These are phyloP conservation scores for Coelastrella sp. DNA, from an alignment of 139 green algal genomes.

Conservation along the genomic window DNA sequence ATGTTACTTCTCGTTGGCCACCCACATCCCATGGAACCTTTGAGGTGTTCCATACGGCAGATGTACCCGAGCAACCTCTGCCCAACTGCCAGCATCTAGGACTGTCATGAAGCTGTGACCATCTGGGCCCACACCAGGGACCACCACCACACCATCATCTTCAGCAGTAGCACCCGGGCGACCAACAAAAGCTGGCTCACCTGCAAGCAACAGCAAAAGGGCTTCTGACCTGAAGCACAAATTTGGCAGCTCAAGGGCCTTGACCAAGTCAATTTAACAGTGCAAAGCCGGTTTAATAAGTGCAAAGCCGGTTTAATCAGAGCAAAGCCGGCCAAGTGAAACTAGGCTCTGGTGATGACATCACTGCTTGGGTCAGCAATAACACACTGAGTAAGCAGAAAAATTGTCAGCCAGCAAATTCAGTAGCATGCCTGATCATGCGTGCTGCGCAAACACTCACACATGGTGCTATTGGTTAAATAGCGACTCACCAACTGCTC, in stretches of 20 bases:
- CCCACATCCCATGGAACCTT: conserved; percentile 80
- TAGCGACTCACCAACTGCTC: background rate
- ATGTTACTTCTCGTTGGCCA: conserved; percentile 19
- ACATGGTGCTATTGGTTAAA: no score
- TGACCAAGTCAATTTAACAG: no score
- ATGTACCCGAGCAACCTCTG: conserved; percentile 68
- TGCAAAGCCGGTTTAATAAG: no score
- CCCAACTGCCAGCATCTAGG: conserved; percentile 71
- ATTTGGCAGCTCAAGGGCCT: background rate
- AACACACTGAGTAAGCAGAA: no score
- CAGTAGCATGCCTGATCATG: no score
- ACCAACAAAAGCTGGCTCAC: conserved; percentile 79
- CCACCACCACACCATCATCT: conserved; percentile 84
- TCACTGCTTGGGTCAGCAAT: no score
- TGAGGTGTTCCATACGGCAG: conserved; percentile 73
- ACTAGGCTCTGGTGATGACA: background rate
- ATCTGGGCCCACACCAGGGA: conserved; percentile 52
- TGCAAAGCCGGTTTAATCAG: no score
- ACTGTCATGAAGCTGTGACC: conserved; percentile 72
- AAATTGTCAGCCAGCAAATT: no score
- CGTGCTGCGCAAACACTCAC: no score
- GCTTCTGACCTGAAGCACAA: background rate
- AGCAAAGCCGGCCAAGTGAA: background rate
- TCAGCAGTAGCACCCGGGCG: conserved; percentile 59
- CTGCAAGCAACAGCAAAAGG: conserved; percentile 46